Base-by-base conservation (phyloP, 768 basidiomycete genomes). In the Russula griseocarnosa region DNA sequence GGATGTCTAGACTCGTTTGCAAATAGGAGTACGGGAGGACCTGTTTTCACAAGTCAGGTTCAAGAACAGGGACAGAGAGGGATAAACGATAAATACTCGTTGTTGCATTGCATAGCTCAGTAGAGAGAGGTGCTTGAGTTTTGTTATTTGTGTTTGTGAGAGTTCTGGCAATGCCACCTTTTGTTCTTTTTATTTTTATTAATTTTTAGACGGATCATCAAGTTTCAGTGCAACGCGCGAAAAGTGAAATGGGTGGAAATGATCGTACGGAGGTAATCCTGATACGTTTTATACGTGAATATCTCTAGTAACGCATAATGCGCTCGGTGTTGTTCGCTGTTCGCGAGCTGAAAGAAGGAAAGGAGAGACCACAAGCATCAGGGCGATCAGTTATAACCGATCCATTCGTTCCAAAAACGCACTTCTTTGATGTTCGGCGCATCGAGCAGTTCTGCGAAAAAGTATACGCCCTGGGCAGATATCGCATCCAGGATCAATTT, bases 101-200 rank as follows among this genome's bases (percentile, higher is more conserved):
- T 82, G 84, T 63, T 87, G 79, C 52, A 85, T 76, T 2, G 94
- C 91, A 42, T 96, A 81, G 0, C 92, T 84, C 38, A 94, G 91
- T 63, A 98, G 86, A 4, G 95, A 89, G 20, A 99, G 85, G 72
- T 96, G 92, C 76, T 92, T 97, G 16, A 99, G 82, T 74, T 99
- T 99, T 44, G 79, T 85, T 6, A 83, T 82, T 71, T 98, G 96
- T 0, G 86, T 82, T 7, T 78, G 72, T 65, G 86, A 88, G 36
- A 96, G 75, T 0, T 84, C 71, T 0, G 95, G 93, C 32, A 89
- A 79, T 0, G 77, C 66, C 53, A 83, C 79, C 73, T 86, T 84
- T 74, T 87, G 80, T 62, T 83, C 92, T 94, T 71, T 46, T 94
- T 72, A 44, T 94, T 71, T 46, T 94, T n/a, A n/a, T n/a, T n/a